phyloP scores from a whole-genome alignment of 176 grass and related monocot genomes.

The Bromus sterilis region DNA sequence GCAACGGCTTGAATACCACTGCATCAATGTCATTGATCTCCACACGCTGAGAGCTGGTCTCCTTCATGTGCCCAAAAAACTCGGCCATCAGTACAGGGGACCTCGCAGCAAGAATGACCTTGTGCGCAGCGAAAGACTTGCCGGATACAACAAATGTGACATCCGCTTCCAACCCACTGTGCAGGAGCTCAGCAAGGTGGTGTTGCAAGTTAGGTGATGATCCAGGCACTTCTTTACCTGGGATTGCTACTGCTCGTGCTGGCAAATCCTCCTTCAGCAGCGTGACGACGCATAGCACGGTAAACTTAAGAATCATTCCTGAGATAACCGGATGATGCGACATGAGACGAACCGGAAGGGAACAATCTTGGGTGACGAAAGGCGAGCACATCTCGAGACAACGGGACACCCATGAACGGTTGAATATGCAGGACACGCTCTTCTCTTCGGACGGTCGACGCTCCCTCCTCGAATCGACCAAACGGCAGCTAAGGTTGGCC shows the following conservation, averaged over 20 bases:
- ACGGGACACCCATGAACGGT: background rate
- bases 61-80: slow-evolving; percentile 33
- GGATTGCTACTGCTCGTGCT: background rate
- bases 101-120: background rate
- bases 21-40: slow-evolving; percentile 31
- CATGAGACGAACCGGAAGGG: background rate
- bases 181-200: background rate
- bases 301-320: slow-evolving; percentile 3
- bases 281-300: background rate
- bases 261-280: background rate
- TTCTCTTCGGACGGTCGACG: background rate
- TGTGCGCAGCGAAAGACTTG: background rate
- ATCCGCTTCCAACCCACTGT: background rate
- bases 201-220: background rate
- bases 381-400: background rate
- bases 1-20: slow-evolving; percentile 27
- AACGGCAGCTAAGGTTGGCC: background rate
- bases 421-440: background rate
- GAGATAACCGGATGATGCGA: background rate
- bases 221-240: background rate
- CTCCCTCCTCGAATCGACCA: background rate
- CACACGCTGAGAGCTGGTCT: background rate
- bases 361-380: background rate
- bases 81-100: slow-evolving; percentile 29
- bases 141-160: background rate